Conservation (phyloP, 495 filamentous ascomycete species). For the Trypethelium eluteriae region DNA sequence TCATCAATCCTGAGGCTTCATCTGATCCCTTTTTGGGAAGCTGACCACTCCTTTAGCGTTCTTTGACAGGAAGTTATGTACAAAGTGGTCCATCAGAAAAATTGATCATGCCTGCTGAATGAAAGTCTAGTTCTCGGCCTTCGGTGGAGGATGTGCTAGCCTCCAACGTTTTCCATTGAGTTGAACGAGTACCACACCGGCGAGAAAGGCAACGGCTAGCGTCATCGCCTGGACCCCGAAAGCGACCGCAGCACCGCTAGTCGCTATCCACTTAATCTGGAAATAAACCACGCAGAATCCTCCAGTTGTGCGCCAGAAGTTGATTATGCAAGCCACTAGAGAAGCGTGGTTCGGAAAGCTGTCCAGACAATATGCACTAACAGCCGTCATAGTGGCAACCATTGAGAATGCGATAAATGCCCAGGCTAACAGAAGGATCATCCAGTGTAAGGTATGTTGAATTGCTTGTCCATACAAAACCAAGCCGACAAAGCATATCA, state of each 20-base stretch:
- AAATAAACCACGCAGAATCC: constrained; percentile 45
- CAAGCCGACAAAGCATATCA: constrained; percentile 21
- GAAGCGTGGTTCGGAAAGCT: constrained; percentile 41
- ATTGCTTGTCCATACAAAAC: constrained; percentile 24
- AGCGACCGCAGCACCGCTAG: constrained; percentile 38
- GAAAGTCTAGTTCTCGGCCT: not conserved
- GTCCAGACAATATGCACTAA: constrained; percentile 35
- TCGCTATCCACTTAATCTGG: constrained; percentile 40
- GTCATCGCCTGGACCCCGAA: constrained; percentile 40
- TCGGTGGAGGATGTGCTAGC: constrained; percentile 2
- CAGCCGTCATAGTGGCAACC: constrained; percentile 22
- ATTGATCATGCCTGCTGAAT: not conserved
- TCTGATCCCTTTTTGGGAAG: too few relatives aligned
- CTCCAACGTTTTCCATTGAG: constrained; percentile 4
- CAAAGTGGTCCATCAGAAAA: not conserved
- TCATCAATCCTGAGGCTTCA: too few relatives aligned
- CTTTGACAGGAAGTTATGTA: not conserved
- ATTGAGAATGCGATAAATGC: constrained; percentile 23
- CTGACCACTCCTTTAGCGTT: too few relatives aligned
- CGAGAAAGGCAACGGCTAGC: constrained; percentile 4
- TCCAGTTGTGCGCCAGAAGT: constrained; percentile 36
- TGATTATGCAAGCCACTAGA: constrained; percentile 24
- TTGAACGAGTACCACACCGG: not conserved
- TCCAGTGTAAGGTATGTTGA: constrained; percentile 20
- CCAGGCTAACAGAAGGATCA: constrained; percentile 24